Conservation (phyloP, 805 yeast genomes). For the Pichia membranifaciens region DNA sequence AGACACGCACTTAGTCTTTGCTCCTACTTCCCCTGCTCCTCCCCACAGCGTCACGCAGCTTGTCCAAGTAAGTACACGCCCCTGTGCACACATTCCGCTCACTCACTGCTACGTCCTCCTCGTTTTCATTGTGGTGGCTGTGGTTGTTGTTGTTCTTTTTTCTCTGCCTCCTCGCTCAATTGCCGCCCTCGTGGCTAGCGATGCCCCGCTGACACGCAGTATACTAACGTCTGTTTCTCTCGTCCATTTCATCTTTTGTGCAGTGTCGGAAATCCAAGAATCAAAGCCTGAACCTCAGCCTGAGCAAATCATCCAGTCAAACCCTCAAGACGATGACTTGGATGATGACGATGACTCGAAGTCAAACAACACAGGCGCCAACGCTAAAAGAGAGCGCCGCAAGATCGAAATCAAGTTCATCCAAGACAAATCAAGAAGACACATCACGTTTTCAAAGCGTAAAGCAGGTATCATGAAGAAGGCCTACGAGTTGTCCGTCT, state of each 20-base stretch:
- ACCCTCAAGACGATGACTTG: conserved; percentile 6
- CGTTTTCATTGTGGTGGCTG: no score
- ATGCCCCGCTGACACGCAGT: no score
- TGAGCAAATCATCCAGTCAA: not conserved
- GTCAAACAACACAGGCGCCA: conserved; percentile 27
- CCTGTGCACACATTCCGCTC: no score
- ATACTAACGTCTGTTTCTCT: not conserved
- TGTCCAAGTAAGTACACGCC: not conserved
- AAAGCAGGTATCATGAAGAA: conserved; percentile 99
- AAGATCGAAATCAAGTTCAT: conserved; percentile 96
- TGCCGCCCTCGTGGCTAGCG: no score
- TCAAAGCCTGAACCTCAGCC: conserved; percentile 3
- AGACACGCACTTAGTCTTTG: not conserved
- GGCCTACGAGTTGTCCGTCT: conserved; percentile 95
- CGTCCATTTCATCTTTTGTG: not conserved
- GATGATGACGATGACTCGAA: conserved; percentile 51
- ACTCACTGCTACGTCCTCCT: no score
- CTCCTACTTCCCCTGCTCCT: not conserved
- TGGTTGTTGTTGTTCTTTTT: no score
- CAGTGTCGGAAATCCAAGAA: conserved; percentile 7
- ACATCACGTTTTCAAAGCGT: conserved; percentile 95
- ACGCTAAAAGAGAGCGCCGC: conserved; percentile 57
- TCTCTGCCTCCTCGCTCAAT: no score
- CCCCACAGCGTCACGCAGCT: not conserved
- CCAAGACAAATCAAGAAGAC: conserved; percentile 96